phyloP scores from a whole-genome alignment of 1,284 basidiomycete species.

The Fereydounia khargensis region DNA sequence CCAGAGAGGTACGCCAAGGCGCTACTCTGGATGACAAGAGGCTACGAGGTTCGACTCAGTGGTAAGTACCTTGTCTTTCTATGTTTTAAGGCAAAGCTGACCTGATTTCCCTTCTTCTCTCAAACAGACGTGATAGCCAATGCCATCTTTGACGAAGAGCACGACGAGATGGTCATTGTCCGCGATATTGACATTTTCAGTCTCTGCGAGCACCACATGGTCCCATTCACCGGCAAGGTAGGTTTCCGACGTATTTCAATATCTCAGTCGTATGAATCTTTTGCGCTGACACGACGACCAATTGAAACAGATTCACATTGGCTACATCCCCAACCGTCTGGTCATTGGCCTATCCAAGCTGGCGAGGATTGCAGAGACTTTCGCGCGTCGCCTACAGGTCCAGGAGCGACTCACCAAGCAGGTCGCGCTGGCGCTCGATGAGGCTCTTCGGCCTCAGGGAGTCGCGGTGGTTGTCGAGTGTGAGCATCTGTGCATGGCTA shows the following conservation, averaged over 20 bases:
- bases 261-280: not conserved
- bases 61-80: too few species aligned
- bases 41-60: constrained; percentile 90
- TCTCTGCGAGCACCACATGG: constrained; percentile 96
- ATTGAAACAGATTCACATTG: constrained; percentile 59
- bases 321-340: constrained; percentile 92
- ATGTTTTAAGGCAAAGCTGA: too few species aligned
- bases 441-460: constrained; percentile 92
- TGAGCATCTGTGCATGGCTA: constrained; percentile 99
- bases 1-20: constrained; percentile 96
- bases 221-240: constrained; percentile 97
- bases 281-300: not conserved
- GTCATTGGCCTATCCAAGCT: constrained; percentile 97
- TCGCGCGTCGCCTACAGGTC: constrained; percentile 90
- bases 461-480: constrained; percentile 80
- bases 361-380: constrained; percentile 95
- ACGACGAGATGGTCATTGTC: constrained; percentile 99
- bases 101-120: not conserved
- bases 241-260: constrained; percentile 43
- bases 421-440: constrained; percentile 92
- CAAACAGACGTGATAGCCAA: constrained; percentile 90
- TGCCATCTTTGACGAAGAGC: constrained; percentile 97
- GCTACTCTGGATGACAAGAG: constrained; percentile 97
- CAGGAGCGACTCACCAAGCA: constrained; percentile 98
- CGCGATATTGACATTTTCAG: constrained; percentile 96